Evolutionary conservation across 441 rosid species (phyloP).

Genomic region (Populus hybrid): DNA sequence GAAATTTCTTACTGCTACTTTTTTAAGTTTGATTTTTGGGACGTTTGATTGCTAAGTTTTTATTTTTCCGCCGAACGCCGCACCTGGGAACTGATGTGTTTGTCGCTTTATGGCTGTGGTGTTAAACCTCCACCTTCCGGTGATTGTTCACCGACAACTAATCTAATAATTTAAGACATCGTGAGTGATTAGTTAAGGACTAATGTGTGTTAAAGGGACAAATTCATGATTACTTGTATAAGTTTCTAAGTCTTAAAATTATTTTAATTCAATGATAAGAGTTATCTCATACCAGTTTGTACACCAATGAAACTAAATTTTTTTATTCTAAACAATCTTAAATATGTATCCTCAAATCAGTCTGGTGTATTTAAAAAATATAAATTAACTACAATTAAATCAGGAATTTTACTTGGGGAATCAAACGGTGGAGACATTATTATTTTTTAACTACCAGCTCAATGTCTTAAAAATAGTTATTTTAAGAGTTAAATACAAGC

Average conservation of each 20-base stretch:
- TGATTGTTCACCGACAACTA: slow-evolving; percentile 36
- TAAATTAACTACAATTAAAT: not conserved
- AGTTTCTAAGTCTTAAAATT: not conserved
- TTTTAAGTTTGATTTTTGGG: slow-evolving; percentile 20
- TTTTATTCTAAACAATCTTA: not conserved
- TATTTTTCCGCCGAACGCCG: slow-evolving; percentile 92
- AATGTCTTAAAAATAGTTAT: no score
- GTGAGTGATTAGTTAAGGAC: not conserved
- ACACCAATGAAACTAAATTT: not conserved
- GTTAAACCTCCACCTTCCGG: slow-evolving; percentile 35
- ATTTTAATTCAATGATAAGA: not conserved
- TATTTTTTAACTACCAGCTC: not conserved
- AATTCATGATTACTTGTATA: not conserved
- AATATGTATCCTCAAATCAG: not conserved
- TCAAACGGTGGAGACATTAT: not conserved
- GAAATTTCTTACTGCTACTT: not conserved
- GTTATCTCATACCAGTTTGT: no score
- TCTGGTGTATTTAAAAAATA: not conserved
- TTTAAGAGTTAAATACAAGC: not conserved
- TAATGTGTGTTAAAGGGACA: not conserved
- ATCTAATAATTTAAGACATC: slow-evolving; percentile 11
- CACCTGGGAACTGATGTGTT: slow-evolving; percentile 82
- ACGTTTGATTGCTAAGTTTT: not conserved
- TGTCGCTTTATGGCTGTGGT: slow-evolving; percentile 54
- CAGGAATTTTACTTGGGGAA: not conserved